Evolutionary conservation across 1,139 yeast genomes (phyloP), one percentile per base, ranked within the genome.

Genomic region (Ogataea hybrid): DNA sequence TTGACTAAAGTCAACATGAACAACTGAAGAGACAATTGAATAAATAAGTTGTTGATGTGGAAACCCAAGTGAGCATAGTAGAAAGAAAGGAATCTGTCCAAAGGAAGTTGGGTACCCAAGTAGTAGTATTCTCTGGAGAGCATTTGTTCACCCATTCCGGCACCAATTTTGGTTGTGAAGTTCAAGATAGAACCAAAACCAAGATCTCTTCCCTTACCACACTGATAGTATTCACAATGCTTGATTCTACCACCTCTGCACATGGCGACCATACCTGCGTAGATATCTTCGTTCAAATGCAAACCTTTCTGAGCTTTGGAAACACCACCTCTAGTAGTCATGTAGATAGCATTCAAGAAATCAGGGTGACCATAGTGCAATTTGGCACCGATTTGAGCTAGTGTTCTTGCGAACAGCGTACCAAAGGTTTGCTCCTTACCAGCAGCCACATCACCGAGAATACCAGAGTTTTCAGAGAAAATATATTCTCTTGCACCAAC

Each of bases 71-170:
- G 98, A 48, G 97, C 98, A 67, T 89, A 92, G 76, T 86, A 92
- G 79, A 92, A 92, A 14, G 97, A 88, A 63, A 92, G 77, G 83
- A 92, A 92, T 68, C 98, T 85, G 67, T 92, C 98, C 57, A 92
- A 74, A 45, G 97, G 98, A 59, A 92, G 79, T 69, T 92, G 98
- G 49, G 98, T 92, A 58, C 97, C 96, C 66, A 92, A 75, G 69
- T 92, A 92, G 71, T 90, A 92, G 73, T 92, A 92, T 70, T 92
- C 98, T 74, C 98, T 86, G 45, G 97, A 89, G 63, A 92, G 75
- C 94, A 92, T 90, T 71, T 92, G 98, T 71, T 92, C 98, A 71
- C 98, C 98, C 98, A 92, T 92, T 85, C 98, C 98, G 61, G 97
- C 96, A 76, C 98, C 98, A 81, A 92, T 92, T 77, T 92, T 92